Percentiles rank a stretch among this genome's conserved stretches.
These are phyloP conservation scores for Trichoderma polysporum DNA, from an alignment of 2,329 filamentous ascomycete species.

Conservation along the genomic window DNA sequence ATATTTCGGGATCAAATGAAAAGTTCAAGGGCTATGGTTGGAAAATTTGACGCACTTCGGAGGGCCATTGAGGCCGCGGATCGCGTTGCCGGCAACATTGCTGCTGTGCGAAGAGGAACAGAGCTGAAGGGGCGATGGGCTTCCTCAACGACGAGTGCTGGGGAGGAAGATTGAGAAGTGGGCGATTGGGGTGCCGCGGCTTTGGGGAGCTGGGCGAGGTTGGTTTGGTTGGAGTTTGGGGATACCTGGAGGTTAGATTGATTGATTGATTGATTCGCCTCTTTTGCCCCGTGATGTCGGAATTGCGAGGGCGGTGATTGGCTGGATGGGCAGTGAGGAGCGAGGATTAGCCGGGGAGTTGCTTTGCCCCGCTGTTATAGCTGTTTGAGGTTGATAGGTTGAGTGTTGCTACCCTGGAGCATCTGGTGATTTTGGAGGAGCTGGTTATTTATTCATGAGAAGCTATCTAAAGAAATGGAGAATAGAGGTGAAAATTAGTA, in stretches of 20 bases:
- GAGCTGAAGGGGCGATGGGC: background rate
- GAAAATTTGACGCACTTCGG: slow-evolving; percentile 44
- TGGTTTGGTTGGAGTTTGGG: slow-evolving; percentile 30
- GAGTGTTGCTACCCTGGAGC: background rate
- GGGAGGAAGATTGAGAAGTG: slow-evolving; percentile 20
- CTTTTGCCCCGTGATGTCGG: slow-evolving; percentile 25
- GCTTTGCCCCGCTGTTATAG: background rate
- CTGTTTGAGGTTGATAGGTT: background rate
- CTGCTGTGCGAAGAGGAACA: slow-evolving; percentile 20
- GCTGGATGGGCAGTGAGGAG: slow-evolving; percentile 21
- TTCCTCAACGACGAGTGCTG: background rate
- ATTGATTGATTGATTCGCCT: slow-evolving; percentile 31
- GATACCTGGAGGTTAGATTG: background rate
- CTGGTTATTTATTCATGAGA: background rate
- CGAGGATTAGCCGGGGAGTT: slow-evolving; percentile 33
- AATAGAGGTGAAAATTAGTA: background rate
- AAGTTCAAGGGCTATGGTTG: no score
- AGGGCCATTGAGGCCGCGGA: slow-evolving; percentile 53
- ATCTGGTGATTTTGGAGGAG: background rate
- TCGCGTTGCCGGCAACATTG: slow-evolving; percentile 51
- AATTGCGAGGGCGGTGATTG: slow-evolving; percentile 36
- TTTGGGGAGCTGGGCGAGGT: slow-evolving; percentile 24
- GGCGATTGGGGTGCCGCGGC: slow-evolving; percentile 23
- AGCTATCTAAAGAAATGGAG: background rate
- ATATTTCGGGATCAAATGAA: no score